Evolutionary conservation across 805 yeast genomes (phyloP), one percentile per base, ranked within the genome.

Genomic region (Ogataea methanolica): DNA sequence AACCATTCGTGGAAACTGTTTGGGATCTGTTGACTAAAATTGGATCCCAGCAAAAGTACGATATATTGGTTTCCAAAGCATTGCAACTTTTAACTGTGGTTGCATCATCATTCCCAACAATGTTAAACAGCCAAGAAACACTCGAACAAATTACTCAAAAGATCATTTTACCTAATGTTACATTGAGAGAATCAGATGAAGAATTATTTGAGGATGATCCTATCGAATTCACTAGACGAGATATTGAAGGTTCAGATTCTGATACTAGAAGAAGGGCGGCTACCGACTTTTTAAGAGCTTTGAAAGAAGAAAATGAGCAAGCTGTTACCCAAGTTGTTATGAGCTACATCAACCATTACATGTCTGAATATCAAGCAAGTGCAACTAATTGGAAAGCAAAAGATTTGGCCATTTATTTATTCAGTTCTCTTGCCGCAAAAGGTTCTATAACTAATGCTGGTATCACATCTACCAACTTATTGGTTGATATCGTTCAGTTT

Each of bases 141-240:
- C 69, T 94, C 58, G 80, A 81, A 54, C 90, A 86, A 61, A 78
- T 94, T 42, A 79, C 91, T 4, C 88, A 85, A 58, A 84, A 86
- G 56, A 85, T 94, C 53, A 82, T 94, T 44, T 73, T 94, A 52
- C 99, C 99, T 36, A 94, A 94, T 64, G 82, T 91, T 57, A 78
- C 83, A 11, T 75, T 94, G 50, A 81, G 98, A 60, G 92, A 86
- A 48, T 75, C 85, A 2, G 99, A 94, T 62, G 89, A 88, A 59
- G 99, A 95, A 66, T 67, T 84, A 51, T 92, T 94, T 65, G 99
- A 94, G 67, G 99, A 94, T 67, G 99, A 94, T 62, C 99, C 99
- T 35, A 85, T 94, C 46, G 95, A 88, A 59, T 94, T 76, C 62
- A 91, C 91, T 19, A 79, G 98, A 60, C 78, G 96, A 51, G 99